Conservation (phyloP, 1,284 basidiomycete genomes). For the Tilletia setariae region DNA sequence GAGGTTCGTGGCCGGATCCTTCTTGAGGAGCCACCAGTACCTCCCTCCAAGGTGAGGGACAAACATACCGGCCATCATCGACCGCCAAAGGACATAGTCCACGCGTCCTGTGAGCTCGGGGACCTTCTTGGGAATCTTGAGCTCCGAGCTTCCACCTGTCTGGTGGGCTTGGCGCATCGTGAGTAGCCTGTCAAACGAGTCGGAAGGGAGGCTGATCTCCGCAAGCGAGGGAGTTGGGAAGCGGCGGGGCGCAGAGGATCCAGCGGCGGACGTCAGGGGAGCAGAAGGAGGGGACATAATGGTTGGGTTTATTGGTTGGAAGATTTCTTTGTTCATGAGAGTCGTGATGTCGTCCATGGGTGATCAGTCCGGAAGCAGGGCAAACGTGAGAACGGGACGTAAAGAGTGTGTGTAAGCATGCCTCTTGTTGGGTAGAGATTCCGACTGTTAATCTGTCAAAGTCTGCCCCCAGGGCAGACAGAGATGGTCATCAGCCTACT, state of each 20-base stretch:
- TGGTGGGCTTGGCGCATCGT: neutral
- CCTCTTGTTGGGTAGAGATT: too few relatives aligned
- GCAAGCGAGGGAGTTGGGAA: neutral
- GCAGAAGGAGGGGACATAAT: neutral
- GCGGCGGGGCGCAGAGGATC: neutral
- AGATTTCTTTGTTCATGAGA: neutral
- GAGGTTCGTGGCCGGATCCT: neutral
- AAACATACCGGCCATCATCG: neutral
- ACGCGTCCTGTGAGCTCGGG: neutral
- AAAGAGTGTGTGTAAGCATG: too few relatives aligned
- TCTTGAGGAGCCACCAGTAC: neutral
- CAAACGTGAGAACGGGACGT: too few relatives aligned
- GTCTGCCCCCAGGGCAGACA: too few relatives aligned
- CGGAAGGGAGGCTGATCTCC: neutral
- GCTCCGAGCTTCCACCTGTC: neutral
- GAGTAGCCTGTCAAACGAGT: neutral
- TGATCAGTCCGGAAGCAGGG: constrained; percentile 1
- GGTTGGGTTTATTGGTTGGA: neutral
- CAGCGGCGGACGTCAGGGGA: neutral
- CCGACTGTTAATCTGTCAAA: too few relatives aligned
- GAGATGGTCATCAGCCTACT: too few relatives aligned
- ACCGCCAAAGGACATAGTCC: neutral
- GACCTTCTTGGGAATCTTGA: neutral
- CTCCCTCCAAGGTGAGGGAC: neutral
- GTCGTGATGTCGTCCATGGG: neutral